phyloP scores from a whole-genome alignment of 2,329 filamentous ascomycete species.

The Phaeosphaeriaceae sp. region DNA sequence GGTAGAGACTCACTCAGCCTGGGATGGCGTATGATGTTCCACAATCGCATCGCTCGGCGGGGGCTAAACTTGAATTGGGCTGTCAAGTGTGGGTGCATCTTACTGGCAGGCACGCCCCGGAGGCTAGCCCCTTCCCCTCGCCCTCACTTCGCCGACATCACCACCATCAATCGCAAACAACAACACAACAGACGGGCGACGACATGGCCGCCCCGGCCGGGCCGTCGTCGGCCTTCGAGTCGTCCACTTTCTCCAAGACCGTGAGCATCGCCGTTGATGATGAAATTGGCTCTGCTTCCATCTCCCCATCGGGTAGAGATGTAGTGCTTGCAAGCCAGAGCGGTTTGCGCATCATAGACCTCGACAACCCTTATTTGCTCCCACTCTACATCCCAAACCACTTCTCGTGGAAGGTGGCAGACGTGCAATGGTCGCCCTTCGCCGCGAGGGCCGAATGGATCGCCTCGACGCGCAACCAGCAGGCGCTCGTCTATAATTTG shows the following conservation, averaged over 20 bases:
- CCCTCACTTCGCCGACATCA: neutral
- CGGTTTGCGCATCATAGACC: constrained; percentile 88
- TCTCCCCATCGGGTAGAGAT: constrained; percentile 89
- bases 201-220: constrained; percentile 33
- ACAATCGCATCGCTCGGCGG: neutral
- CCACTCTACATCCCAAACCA: constrained; percentile 86
- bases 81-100: neutral
- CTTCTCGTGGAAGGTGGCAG: constrained; percentile 91
- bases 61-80: neutral
- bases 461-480: constrained; percentile 91
- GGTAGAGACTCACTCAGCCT: constrained; percentile 8
- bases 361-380: constrained; percentile 87
- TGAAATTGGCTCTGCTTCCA: constrained; percentile 84
- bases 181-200: constrained; percentile 14
- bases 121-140: neutral
- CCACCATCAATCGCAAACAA: constrained; percentile 3
- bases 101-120: neutral
- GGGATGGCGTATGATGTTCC: neutral
- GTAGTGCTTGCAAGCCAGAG: constrained; percentile 86
- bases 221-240: constrained; percentile 72
- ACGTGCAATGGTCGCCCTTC: constrained; percentile 97
- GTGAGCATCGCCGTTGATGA: constrained; percentile 83
- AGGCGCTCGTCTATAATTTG: constrained; percentile 92
- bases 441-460: constrained; percentile 91
- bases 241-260: constrained; percentile 85